Conservation (phyloP, 305 asterid species). For the Euphrasia arctica region DNA sequence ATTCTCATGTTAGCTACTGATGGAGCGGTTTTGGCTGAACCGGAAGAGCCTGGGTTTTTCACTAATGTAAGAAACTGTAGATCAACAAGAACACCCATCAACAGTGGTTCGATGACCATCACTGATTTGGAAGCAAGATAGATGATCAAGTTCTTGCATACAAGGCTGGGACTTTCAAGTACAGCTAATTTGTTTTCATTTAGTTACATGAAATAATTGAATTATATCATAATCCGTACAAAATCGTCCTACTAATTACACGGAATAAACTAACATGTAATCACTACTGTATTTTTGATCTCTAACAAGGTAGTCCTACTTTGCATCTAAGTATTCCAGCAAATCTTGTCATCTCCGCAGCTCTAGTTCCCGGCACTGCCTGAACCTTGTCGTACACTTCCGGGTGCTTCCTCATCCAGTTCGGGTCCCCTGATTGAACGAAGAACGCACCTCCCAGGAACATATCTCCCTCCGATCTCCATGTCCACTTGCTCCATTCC, state of each 20-base stretch:
- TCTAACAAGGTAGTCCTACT: slow-evolving; percentile 50
- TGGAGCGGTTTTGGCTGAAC: slow-evolving; percentile 30
- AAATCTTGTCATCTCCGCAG: slow-evolving; percentile 45
- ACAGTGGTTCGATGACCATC: slow-evolving; percentile 9
- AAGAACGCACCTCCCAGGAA: slow-evolving; percentile 68
- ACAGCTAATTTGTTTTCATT: too few species aligned
- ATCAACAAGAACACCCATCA: neutral
- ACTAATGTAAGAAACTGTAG: neutral
- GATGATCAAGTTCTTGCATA: too few species aligned
- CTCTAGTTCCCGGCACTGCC: slow-evolving; percentile 36
- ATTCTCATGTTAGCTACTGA: slow-evolving; percentile 14
- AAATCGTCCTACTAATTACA: too few species aligned
- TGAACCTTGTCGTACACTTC: slow-evolving; percentile 35
- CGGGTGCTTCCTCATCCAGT: slow-evolving; percentile 37
- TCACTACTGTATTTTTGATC: neutral
- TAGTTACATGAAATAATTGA: too few species aligned
- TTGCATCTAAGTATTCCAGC: slow-evolving; percentile 52
- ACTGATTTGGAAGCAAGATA: slow-evolving; percentile 29
- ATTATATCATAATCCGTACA: too few species aligned
- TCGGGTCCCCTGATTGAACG: slow-evolving; percentile 52
- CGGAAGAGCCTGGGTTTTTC: slow-evolving; percentile 40
- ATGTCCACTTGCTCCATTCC: slow-evolving; percentile 64
- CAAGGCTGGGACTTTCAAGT: too few species aligned
- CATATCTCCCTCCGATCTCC: slow-evolving; percentile 76
- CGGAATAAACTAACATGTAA: too few species aligned